phyloP scores from a whole-genome alignment of 2,329 filamentous ascomycete genomes.

The Chaetomium sp. region DNA sequence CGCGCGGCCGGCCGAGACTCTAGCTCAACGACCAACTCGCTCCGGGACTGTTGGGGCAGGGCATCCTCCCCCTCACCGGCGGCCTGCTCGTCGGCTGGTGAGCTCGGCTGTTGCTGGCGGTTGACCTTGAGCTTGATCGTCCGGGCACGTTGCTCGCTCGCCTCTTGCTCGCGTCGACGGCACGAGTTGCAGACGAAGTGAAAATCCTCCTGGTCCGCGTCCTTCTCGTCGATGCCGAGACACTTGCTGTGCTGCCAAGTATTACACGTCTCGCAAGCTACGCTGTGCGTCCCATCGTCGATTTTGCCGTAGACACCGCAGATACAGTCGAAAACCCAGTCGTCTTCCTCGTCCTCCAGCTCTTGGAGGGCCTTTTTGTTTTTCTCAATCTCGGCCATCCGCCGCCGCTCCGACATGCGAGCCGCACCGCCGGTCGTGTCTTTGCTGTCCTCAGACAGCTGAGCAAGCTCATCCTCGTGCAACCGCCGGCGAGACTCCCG shows the following conservation, averaged over 20 bases:
- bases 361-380: slow-evolving; percentile 70
- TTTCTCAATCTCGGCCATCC: slow-evolving; percentile 76
- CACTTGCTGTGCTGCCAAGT: slow-evolving; percentile 98
- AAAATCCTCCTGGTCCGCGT: slow-evolving; percentile 81
- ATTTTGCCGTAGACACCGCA: slow-evolving; percentile 89
- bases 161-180: slow-evolving; percentile 58
- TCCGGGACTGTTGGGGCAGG: background rate
- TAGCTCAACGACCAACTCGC: slow-evolving; percentile 23
- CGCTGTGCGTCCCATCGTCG: slow-evolving; percentile 88
- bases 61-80: background rate
- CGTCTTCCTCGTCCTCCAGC: slow-evolving; percentile 62
- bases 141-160: slow-evolving; percentile 50
- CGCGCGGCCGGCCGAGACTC: slow-evolving; percentile 19
- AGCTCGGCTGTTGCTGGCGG: slow-evolving; percentile 24
- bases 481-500: slow-evolving; percentile 76
- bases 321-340: slow-evolving; percentile 92
- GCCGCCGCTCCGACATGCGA: slow-evolving; percentile 68
- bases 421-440: slow-evolving; percentile 47
- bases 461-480: slow-evolving; percentile 76
- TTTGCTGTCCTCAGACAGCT: slow-evolving; percentile 69
- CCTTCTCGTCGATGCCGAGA: slow-evolving; percentile 67
- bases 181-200: slow-evolving; percentile 80
- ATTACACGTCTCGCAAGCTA: slow-evolving; percentile 89
- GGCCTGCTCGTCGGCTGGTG: slow-evolving; percentile 16
- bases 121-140: slow-evolving; percentile 50